phyloP scores from a whole-genome alignment of 2,329 filamentous ascomycete species.

The Davidsoniella virescens region DNA sequence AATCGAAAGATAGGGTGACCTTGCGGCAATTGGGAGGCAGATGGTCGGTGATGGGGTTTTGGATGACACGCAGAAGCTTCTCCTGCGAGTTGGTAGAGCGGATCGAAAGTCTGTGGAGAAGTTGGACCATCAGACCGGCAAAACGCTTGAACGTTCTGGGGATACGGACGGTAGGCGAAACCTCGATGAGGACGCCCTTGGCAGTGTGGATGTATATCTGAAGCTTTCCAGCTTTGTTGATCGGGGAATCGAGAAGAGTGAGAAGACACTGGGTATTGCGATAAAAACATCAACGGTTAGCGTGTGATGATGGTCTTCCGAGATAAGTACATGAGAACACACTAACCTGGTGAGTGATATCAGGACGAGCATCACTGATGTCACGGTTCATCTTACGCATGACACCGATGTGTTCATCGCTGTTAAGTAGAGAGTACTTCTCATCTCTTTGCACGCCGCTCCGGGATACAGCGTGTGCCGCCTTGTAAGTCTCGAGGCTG shows the following conservation, averaged over 20 bases:
- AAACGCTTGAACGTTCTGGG: conserved; percentile 98
- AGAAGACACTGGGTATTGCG: conserved; percentile 59
- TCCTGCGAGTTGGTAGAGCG: conserved; percentile 93
- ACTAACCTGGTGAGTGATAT: conserved; percentile 94
- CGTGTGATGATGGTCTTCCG: too few relatives aligned
- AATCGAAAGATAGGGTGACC: conserved; percentile 89
- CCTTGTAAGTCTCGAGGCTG: conserved; percentile 93
- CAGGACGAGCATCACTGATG: conserved; percentile 91
- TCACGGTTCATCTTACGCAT: conserved; percentile 99
- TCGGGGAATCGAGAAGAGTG: conserved; percentile 88
- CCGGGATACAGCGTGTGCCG: conserved; percentile 55
- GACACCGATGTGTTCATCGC: conserved; percentile 95
- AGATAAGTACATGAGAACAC: too few relatives aligned
- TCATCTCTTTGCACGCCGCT: conserved; percentile 60
- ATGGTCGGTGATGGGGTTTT: conserved; percentile 95
- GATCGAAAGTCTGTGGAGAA: conserved; percentile 89
- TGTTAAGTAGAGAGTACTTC: conserved; percentile 95
- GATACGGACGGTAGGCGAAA: conserved; percentile 94
- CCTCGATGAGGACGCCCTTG: conserved; percentile 92
- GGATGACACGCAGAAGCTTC: conserved; percentile 92
- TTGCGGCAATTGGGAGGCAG: conserved; percentile 94
- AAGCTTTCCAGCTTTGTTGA: conserved; percentile 95
- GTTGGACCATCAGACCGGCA: conserved; percentile 94
- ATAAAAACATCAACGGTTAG: too few relatives aligned
- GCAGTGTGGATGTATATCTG: conserved; percentile 98